A percentile compares a stretch with the other conserved stretches of the same genome.
Conservation (phyloP, 371 early-diverging fungal species). For the Lichtheimia ornata region DNA sequence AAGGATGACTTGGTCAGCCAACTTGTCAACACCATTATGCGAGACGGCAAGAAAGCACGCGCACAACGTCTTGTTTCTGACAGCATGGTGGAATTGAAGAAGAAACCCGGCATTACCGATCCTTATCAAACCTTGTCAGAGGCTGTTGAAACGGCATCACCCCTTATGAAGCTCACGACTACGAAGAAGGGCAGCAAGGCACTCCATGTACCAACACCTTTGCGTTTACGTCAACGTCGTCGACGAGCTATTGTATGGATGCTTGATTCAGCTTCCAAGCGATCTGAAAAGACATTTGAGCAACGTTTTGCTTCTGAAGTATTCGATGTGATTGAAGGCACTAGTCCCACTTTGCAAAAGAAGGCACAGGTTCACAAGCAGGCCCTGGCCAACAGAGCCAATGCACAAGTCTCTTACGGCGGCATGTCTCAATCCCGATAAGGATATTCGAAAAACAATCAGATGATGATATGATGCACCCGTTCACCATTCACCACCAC, state of each 20-base stretch:
- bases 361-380: constrained; percentile 68
- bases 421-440: constrained; percentile 35
- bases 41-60: constrained; percentile 79
- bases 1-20: constrained; percentile 76
- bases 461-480: too few relatives aligned
- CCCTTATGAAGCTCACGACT: constrained; percentile 72
- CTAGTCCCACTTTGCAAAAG: constrained; percentile 67
- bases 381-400: constrained; percentile 84
- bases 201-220: constrained; percentile 76
- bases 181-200: constrained; percentile 79
- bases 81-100: constrained; percentile 72
- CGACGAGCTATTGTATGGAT: constrained; percentile 91
- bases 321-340: constrained; percentile 76
- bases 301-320: constrained; percentile 82
- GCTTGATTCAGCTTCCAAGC: constrained; percentile 71
- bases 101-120: constrained; percentile 55
- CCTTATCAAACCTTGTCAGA: constrained; percentile 68
- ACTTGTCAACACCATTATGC: constrained; percentile 85
- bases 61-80: constrained; percentile 73
- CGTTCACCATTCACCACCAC: too few relatives aligned
- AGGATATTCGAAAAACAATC: too few relatives aligned
- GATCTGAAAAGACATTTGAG: constrained; percentile 66
- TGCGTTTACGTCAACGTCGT: constrained; percentile 79
- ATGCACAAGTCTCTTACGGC: constrained; percentile 59
- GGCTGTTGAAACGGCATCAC: constrained; percentile 78